A percentile compares a stretch with the other conserved stretches of the same genome.
Evolutionary conservation across 1,284 basidiomycete species (phyloP).

Genomic region (Phaffia rhodozyma): DNA sequence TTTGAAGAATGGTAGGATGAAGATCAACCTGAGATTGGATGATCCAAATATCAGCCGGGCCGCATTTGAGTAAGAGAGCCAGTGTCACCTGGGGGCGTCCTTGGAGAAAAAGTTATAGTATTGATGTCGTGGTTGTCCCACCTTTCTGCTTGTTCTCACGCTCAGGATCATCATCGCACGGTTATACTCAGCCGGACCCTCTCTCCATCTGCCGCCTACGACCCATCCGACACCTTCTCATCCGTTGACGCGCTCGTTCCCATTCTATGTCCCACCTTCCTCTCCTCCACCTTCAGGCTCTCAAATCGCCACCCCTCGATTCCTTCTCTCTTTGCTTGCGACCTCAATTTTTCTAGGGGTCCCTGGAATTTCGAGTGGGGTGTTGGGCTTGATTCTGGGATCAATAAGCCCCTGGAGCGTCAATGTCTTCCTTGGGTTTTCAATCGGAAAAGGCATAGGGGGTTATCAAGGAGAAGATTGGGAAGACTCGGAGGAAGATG

Average conservation of each 20-base stretch:
- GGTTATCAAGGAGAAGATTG: slow-evolving; percentile 20
- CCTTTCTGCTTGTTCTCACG: not conserved
- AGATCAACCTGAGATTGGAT: slow-evolving; percentile 60
- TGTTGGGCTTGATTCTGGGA: slow-evolving; percentile 55
- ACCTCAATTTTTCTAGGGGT: slow-evolving; percentile 78
- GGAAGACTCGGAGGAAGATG: slow-evolving; percentile 1
- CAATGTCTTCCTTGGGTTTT: slow-evolving; percentile 66
- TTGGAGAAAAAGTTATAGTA: not conserved
- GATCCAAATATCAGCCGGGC: slow-evolving; percentile 75
- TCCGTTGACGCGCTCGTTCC: slow-evolving; percentile 58
- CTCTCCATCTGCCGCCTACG: slow-evolving; percentile 52
- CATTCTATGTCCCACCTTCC: slow-evolving; percentile 46
- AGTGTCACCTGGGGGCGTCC: not conserved
- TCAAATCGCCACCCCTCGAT: slow-evolving; percentile 65
- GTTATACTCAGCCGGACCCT: slow-evolving; percentile 73
- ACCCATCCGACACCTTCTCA: slow-evolving; percentile 52
- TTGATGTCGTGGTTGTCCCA: not conserved
- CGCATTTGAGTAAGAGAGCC: slow-evolving; percentile 40
- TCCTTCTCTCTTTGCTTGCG: slow-evolving; percentile 74
- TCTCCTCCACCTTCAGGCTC: slow-evolving; percentile 32
- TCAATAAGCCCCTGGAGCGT: slow-evolving; percentile 72
- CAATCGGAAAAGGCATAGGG: slow-evolving; percentile 60
- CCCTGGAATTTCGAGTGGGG: slow-evolving; percentile 60
- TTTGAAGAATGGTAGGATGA: slow-evolving; percentile 31
- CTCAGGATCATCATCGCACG: slow-evolving; percentile 64